A percentile compares a stretch with the other conserved stretches of the same genome.
Conservation (phyloP, 2,329 filamentous ascomycete species). For the Epichloe aotearoae region DNA sequence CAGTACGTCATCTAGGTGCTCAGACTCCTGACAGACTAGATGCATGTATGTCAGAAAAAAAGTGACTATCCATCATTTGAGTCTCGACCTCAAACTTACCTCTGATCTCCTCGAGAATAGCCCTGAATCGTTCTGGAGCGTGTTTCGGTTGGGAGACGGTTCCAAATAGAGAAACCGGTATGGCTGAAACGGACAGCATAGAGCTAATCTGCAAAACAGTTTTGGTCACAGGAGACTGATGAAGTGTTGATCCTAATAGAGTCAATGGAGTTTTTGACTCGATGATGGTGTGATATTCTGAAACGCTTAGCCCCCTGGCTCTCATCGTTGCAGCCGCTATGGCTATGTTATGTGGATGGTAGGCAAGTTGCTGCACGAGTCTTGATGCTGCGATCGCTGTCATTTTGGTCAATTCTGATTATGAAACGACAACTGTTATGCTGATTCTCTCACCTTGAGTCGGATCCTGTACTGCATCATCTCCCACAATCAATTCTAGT, state of each 20-base stretch:
- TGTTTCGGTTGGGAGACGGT: conserved; percentile 4
- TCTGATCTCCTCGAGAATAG: conserved; percentile 8
- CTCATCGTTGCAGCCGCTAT: conserved; percentile 12
- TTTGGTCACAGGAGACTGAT: conserved; percentile 13
- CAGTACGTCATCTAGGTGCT: conserved; percentile 11
- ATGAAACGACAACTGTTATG: not conserved
- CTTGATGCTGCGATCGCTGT: conserved; percentile 9
- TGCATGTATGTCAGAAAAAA: not conserved
- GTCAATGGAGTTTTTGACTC: conserved; percentile 6
- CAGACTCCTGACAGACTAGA: conserved; percentile 10
- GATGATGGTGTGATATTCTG: conserved; percentile 8
- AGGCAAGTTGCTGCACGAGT: conserved; percentile 9
- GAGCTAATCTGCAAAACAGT: conserved; percentile 13
- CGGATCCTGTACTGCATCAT: not conserved
- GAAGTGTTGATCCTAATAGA: conserved; percentile 10
- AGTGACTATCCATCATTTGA: not conserved
- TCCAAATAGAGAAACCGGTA: conserved; percentile 12
- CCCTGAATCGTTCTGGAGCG: conserved; percentile 7
- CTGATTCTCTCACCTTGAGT: conserved; percentile 7
- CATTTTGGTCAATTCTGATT: not conserved
- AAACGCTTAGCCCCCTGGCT: conserved; percentile 8
- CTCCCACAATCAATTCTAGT: conserved; percentile 6
- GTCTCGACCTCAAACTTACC: conserved; percentile 1
- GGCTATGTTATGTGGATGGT: conserved; percentile 11
- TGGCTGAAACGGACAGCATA: conserved; percentile 12